These are phyloP conservation scores for Uncinocarpus reesii DNA, from an alignment of 2,329 filamentous ascomycete species.

Conservation along the genomic window DNA sequence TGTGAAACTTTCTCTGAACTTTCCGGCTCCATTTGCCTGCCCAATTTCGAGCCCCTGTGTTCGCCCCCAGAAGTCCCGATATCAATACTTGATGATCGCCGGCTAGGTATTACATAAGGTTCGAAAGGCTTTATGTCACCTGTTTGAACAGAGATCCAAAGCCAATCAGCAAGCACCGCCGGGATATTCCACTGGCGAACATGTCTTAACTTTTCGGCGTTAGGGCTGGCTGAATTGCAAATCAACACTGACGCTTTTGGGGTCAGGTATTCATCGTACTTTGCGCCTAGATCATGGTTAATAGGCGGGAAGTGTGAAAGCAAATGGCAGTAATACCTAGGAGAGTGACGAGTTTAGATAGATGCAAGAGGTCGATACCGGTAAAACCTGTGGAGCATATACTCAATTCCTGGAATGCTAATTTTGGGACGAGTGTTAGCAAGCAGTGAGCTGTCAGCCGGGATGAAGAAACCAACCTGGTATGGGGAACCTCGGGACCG, in stretches of 20 bases:
- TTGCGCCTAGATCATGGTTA: slow-evolving; percentile 48
- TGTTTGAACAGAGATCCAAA: slow-evolving; percentile 64
- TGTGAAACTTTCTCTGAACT: not conserved
- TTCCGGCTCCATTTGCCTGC: not conserved
- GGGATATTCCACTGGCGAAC: slow-evolving; percentile 67
- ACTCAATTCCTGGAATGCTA: slow-evolving; percentile 56
- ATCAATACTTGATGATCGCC: slow-evolving; percentile 20
- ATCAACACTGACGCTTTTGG: slow-evolving; percentile 64
- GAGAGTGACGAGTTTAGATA: slow-evolving; percentile 64
- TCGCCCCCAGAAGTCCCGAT: not conserved
- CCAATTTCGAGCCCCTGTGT: not conserved
- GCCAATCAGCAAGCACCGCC: slow-evolving; percentile 71
- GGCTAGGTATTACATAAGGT: slow-evolving; percentile 34
- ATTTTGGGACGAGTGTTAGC: slow-evolving; percentile 3
- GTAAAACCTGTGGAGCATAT: slow-evolving; percentile 75
- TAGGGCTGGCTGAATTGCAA: slow-evolving; percentile 46
- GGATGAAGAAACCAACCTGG: slow-evolving; percentile 31
- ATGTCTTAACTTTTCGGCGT: slow-evolving; percentile 64
- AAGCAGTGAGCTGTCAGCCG: not conserved
- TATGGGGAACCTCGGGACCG: slow-evolving; percentile 62
- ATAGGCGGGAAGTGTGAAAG: slow-evolving; percentile 1
- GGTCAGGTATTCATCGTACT: slow-evolving; percentile 68
- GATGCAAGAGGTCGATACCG: slow-evolving; percentile 74
- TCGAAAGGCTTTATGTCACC: slow-evolving; percentile 41
- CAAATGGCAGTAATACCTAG: slow-evolving; percentile 43